Percentiles rank a stretch among this genome's conserved stretches.
These are phyloP conservation scores for Coprinopsis cinerea DNA, from an alignment of 768 basidiomycete species.

Conservation along the genomic window DNA sequence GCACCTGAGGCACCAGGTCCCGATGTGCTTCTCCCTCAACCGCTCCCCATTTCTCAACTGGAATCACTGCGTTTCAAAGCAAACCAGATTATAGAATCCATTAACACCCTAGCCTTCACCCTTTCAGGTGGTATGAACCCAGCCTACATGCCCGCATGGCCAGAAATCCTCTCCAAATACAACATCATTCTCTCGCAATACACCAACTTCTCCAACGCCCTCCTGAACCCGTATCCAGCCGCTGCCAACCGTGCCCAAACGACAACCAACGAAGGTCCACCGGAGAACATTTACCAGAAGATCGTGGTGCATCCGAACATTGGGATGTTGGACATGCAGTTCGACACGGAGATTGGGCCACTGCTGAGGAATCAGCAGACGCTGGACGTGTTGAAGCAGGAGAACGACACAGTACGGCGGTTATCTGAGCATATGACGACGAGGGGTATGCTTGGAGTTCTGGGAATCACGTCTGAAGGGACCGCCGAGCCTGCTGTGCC, in stretches of 20 bases:
- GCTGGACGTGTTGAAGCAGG: constrained; percentile 63
- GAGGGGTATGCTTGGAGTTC: constrained; percentile 46
- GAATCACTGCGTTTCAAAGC: constrained; percentile 76
- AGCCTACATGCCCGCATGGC: constrained; percentile 73
- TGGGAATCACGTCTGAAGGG: constrained; percentile 28
- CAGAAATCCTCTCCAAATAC: constrained; percentile 82
- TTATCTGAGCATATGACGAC: constrained; percentile 63
- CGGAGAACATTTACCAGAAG: constrained; percentile 49
- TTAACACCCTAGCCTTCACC: constrained; percentile 55
- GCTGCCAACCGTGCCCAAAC: not conserved
- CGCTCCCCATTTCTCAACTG: constrained; percentile 63
- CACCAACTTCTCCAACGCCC: constrained; percentile 64
- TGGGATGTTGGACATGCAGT: constrained; percentile 54
- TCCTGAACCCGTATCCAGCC: constrained; percentile 37
- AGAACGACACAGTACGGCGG: constrained; percentile 67
- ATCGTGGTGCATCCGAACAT: constrained; percentile 63
- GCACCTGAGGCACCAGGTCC: too few species aligned
- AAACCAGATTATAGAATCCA: constrained; percentile 74
- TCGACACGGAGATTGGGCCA: constrained; percentile 69
- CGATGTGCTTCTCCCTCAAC: too few species aligned
- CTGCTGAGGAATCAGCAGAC: constrained; percentile 78
- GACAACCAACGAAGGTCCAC: constrained; percentile 3
- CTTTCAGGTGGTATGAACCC: constrained; percentile 54
- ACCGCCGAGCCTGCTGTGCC: constrained; percentile 24
- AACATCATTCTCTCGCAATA: constrained; percentile 80